Conservation (phyloP, 176 grass and related monocot genomes). For the Alopecurus myosuroides region DNA sequence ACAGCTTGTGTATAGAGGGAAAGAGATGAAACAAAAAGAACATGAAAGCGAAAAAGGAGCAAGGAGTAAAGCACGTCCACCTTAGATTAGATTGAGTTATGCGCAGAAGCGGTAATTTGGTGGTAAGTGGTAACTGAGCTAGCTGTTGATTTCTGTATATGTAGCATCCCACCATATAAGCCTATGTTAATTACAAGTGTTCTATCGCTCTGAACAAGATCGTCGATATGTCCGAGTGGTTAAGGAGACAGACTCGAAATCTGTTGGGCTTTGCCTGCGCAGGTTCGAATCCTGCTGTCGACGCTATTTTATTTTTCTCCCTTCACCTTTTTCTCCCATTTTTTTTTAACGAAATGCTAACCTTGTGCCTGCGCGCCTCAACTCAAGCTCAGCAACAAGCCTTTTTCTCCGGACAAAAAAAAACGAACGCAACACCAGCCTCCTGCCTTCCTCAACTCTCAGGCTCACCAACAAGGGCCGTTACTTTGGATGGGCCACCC, state of each 20-base stretch:
- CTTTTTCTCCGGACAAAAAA: too few species aligned
- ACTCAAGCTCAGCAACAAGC: not conserved
- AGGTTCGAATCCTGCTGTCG: constrained; percentile 65
- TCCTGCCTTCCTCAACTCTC: too few species aligned
- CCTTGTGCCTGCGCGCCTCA: not conserved
- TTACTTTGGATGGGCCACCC: too few species aligned
- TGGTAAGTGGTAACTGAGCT: too few species aligned
- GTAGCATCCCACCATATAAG: not conserved
- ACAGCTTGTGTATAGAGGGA: not conserved
- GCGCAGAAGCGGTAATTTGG: too few species aligned
- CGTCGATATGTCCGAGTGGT: constrained; percentile 89
- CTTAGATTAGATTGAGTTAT: too few species aligned
- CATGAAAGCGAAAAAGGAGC: not conserved
- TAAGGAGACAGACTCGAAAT: constrained; percentile 91
- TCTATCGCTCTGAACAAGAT: fast-evolving
- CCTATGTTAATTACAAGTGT: fast-evolving
- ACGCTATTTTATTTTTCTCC: not conserved
- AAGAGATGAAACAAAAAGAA: constrained; percentile 20
- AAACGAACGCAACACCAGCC: too few species aligned
- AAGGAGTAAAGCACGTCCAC: not conserved
- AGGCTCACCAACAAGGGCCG: too few species aligned
- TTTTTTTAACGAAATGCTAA: not conserved
- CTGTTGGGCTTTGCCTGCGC: constrained; percentile 60
- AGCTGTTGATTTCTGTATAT: not conserved
- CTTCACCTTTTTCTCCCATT: not conserved